Percentiles rank a stretch among this genome's conserved stretches.
These are phyloP conservation scores for Catharanthus roseus DNA, from an alignment of 257 asterid genomes.

Conservation along the genomic window DNA sequence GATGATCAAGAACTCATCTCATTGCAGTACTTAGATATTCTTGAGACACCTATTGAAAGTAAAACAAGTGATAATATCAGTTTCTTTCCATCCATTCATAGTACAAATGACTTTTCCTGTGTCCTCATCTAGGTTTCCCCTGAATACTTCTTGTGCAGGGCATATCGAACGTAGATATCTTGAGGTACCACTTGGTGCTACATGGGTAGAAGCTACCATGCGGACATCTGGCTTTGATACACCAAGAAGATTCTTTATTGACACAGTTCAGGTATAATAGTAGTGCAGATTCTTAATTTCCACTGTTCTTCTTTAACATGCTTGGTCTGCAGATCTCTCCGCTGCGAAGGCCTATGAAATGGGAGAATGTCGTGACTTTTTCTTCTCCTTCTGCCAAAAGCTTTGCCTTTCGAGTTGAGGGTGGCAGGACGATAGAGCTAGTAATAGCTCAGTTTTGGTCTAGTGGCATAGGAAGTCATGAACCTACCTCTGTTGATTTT, in stretches of 20 bases:
- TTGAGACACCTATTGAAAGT: not conserved
- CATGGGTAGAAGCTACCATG: slow-evolving; percentile 93
- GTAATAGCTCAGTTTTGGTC: slow-evolving; percentile 98
- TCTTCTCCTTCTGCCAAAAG: slow-evolving; percentile 92
- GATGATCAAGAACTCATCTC: not conserved
- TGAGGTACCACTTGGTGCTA: slow-evolving; percentile 90
- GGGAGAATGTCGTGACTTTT: slow-evolving; percentile 80
- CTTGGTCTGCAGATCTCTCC: slow-evolving; percentile 66
- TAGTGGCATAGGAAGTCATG: slow-evolving; percentile 88
- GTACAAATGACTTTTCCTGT: slow-evolving; percentile 1
- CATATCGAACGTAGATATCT: slow-evolving; percentile 80
- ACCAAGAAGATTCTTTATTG: slow-evolving; percentile 75
- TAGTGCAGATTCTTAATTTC: not conserved
- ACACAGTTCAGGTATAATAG: slow-evolving; percentile 77
- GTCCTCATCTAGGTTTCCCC: slow-evolving; percentile 14
- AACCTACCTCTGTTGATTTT: slow-evolving; percentile 62
- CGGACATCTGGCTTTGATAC: slow-evolving; percentile 77
- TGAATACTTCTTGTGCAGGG: slow-evolving; percentile 40
- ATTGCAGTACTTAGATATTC: not conserved
- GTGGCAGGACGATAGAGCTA: slow-evolving; percentile 88
- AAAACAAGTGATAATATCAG: not conserved
- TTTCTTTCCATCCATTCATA: not conserved
- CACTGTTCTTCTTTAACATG: slow-evolving; percentile 24
- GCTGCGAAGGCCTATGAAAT: slow-evolving; percentile 79
- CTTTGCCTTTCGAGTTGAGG: slow-evolving; percentile 77